A percentile compares a stretch with the other conserved stretches of the same genome.
phyloP scores from a whole-genome alignment of 441 rosid species.

The Croton laevigatus region DNA sequence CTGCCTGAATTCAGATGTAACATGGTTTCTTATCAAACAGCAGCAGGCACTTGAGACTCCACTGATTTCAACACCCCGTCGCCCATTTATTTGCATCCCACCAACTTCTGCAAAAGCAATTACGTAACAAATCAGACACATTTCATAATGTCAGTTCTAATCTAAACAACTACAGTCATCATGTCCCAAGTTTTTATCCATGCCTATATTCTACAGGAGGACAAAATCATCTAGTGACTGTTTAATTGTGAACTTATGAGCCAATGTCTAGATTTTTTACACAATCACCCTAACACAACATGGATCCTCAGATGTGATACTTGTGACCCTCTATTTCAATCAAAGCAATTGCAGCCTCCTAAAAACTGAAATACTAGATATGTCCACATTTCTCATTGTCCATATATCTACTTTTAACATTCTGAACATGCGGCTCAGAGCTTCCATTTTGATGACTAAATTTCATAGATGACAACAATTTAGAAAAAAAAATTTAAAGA shows the following conservation, averaged over 20 bases:
- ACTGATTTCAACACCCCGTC: constrained; percentile 82
- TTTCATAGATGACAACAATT: neutral
- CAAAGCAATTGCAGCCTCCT: neutral
- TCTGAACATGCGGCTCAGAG: neutral
- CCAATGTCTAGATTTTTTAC: neutral
- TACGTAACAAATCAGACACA: neutral
- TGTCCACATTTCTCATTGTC: constrained; percentile 6
- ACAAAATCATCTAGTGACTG: neutral
- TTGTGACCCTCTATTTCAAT: neutral
- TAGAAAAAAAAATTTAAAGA: too few relatives aligned
- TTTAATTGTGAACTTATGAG: neutral
- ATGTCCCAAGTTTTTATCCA: neutral
- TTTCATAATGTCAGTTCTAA: too few relatives aligned
- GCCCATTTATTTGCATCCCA: constrained; percentile 95
- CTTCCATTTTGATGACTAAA: neutral
- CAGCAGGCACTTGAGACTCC: constrained; percentile 49
- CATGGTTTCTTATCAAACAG: constrained; percentile 22
- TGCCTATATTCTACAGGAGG: neutral
- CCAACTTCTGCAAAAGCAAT: constrained; percentile 55
- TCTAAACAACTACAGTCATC: neutral
- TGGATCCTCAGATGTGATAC: neutral
- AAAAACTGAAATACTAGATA: neutral
- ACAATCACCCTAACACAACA: neutral
- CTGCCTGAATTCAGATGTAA: neutral
- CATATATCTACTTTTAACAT: neutral